Evolutionary conservation across 441 rosid species (phyloP).

Genomic region (Pelargonium australe): DNA sequence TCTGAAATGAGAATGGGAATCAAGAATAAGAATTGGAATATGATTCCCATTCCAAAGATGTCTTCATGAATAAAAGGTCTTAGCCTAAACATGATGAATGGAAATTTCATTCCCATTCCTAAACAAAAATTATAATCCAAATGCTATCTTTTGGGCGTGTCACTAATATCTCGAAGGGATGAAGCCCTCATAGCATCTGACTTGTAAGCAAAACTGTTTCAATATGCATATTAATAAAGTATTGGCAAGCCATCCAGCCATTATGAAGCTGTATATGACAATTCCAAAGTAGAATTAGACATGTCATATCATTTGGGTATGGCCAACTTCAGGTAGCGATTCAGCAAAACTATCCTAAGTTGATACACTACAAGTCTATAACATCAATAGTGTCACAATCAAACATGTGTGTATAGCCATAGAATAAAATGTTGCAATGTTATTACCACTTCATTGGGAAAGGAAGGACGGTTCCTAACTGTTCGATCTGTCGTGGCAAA

Average conservation of each 20-base stretch:
- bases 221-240: neutral
- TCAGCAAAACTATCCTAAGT: neutral
- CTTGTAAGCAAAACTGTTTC: neutral
- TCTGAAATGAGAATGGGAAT: no score
- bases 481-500: constrained; percentile 16
- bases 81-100: no score
- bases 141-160: neutral
- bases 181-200: neutral
- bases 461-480: constrained; percentile 25
- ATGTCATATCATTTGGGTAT: no score
- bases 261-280: neutral
- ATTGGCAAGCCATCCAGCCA: neutral
- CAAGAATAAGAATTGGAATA: no score
- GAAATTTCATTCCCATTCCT: no score
- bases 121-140: no score
- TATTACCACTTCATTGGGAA: constrained; percentile 33
- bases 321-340: neutral
- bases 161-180: neutral
- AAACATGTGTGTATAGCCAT: neutral
- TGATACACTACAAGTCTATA: neutral
- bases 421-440: neutral
- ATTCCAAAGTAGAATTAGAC: neutral
- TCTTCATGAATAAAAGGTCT: no score
- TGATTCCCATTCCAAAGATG: no score
- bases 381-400: neutral